Evolutionary conservation across 2,329 filamentous ascomycete species (phyloP).

Genomic region (Calonectria honghensis): DNA sequence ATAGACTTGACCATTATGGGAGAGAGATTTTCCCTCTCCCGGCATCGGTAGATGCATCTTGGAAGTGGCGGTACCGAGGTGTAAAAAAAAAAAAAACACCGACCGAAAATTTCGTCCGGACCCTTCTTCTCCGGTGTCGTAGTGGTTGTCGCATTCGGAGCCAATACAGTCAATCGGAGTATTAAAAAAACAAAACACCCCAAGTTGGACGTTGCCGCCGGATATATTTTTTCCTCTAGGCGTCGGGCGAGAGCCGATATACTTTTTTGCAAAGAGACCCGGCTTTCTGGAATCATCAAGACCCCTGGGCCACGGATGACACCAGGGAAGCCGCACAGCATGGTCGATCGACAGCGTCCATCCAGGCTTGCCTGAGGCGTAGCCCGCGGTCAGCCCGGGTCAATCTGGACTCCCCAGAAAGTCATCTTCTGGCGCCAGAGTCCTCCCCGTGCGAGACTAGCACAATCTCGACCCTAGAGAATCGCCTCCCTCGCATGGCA

Average conservation of each 20-base stretch:
- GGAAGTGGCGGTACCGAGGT: not conserved
- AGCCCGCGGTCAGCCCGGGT: conserved; percentile 13
- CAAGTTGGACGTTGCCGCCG: not conserved
- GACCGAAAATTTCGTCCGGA: not conserved
- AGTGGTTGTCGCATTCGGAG: conserved; percentile 5
- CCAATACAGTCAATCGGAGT: not conserved
- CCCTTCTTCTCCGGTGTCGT: not conserved
- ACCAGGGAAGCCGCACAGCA: conserved; percentile 24
- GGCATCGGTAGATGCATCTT: not conserved
- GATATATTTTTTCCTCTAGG: conserved; percentile 20
- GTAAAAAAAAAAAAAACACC: not conserved
- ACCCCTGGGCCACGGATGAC: conserved; percentile 20
- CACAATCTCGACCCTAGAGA: conserved; percentile 10
- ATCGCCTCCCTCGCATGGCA: conserved; percentile 13
- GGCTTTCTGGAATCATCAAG: conserved; percentile 20
- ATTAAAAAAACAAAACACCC: not conserved
- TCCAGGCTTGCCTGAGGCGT: conserved; percentile 26
- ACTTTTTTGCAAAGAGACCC: conserved; percentile 22
- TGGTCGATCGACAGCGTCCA: conserved; percentile 22
- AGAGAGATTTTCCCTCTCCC: conserved; percentile 8
- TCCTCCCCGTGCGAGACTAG: conserved; percentile 24
- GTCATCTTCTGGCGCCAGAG: conserved; percentile 7
- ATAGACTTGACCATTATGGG: conserved; percentile 18
- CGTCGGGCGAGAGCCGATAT: conserved; percentile 24
- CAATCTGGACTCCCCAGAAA: conserved; percentile 26